Base-by-base conservation (phyloP, 1,139 yeast genomes). In the Arxiozyma slooffiae region DNA sequence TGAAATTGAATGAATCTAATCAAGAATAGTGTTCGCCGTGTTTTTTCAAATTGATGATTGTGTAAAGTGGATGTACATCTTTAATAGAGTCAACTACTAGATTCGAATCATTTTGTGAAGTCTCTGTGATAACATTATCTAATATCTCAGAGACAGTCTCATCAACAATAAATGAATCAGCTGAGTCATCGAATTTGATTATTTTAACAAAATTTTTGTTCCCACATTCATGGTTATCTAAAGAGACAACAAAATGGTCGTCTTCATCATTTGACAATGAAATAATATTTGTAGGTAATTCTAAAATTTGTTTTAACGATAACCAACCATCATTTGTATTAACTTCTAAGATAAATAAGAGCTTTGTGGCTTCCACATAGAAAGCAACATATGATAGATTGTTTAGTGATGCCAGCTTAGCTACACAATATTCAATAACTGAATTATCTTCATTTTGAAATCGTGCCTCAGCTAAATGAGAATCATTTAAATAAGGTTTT, bases 11-110 rank as follows among this genome's bases (percentile, higher is more conserved):
- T n/a, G 23, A 22, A 36, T 8, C 16, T 20, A 22, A 50, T 61
- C 53, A 63, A 14, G 67, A 62, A 46, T 57, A 78, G 61, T 85
- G 88, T 64, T 87, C 96, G 56, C 94, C 85, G 67, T 95, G 81
- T 70, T 88, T 88, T 63, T 95, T 81, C 59, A 88, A 73, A 44
- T 80, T 75, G 53, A 78, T 76, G 39, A 80, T 74, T 49, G 76
- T 75, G 66, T 83, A 85, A 59, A 87, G 74, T 17, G 92, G 86
- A 56, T 79, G 80, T 49, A 79, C 67, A 17, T 81, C 82, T 51
- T 66, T 75, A 57, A 61, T 48, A 9, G 38, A 34, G 5, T 62
- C 60, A 22, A 66, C 59, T 9, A 63, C 63, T n/a, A 47, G 38
- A 36, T 65, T 62, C 23, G 57, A 45, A 20, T 66, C 55, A 40